A percentile compares a stretch with the other conserved stretches of the same genome.
Conservation (phyloP, 306 rosid genomes). For the Corylus heterophylla region DNA sequence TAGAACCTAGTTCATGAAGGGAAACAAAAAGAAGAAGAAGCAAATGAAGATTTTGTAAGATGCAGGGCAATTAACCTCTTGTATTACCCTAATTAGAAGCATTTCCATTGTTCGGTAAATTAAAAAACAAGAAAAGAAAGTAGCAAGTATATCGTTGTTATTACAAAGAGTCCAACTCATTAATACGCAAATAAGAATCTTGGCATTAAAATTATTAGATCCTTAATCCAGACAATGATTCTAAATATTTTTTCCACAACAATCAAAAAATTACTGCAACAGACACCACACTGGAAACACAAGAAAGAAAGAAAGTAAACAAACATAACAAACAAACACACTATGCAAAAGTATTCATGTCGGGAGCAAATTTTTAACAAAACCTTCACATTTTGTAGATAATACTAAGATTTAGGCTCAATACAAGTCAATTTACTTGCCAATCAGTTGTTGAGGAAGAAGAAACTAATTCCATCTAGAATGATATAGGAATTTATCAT, state of each 20-base stretch:
- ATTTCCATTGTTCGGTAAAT: neutral
- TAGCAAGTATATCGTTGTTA: too few relatives aligned
- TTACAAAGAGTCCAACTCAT: too few relatives aligned
- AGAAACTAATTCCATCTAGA: constrained; percentile 9
- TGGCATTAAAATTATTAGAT: too few relatives aligned
- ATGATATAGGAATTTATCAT: neutral
- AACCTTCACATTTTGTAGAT: neutral
- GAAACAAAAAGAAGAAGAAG: neutral
- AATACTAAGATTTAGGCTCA: neutral
- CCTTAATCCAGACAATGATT: neutral
- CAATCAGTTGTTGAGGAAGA: neutral
- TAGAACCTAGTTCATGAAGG: neutral
- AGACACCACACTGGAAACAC: too few relatives aligned
- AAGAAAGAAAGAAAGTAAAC: too few relatives aligned
- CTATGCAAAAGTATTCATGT: neutral
- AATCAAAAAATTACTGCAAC: neutral
- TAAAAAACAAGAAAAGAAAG: neutral
- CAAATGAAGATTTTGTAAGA: neutral
- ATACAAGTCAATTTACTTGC: neutral
- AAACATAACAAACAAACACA: neutral
- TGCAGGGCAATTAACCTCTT: neutral
- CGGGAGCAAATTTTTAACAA: neutral
- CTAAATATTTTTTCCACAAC: neutral
- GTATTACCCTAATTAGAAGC: neutral
- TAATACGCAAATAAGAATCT: too few relatives aligned